Evolutionary conservation across 257 asterid species (phyloP), one percentile per base, ranked within the genome.

Genomic region (Nicotiana tomentosiformis): DNA sequence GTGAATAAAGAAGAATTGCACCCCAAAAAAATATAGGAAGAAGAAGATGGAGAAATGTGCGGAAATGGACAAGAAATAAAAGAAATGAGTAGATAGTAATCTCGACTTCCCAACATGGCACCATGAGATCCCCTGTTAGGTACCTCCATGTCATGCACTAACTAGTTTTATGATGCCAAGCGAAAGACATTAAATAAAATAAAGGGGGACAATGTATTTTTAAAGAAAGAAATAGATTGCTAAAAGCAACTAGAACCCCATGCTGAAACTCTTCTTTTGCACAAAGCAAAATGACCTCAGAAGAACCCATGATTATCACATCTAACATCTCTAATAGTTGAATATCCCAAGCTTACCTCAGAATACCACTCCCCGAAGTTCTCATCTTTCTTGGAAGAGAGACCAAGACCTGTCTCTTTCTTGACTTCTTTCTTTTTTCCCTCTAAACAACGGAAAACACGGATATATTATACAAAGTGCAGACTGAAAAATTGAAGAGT

Each of bases 321-420:
- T 56, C 17, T 43, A 35, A 16, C 32, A 43, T 18, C 46, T 77
- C 65, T 15, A 51, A 56, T 67, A 49, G n/a, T 43, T 55, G 46
- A 10, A n/a, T 26, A 66, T 18, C 30, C 60, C 78, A n/a, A 2
- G 30, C 56, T 61, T 87, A 96, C 99, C 99, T 96, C 99, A 32
- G 99, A 96, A 89, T 96, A 96, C 99, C 99, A 96, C 87, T 94
- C 98, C 61, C 99, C 99, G 68, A 96, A 96, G 86, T 94, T 96
- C 20, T 90, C 97, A 88, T 94, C 99, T 78, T 96, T 96, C 91
- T 94, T 96, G 86, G 85, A 70, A 69, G 98, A 89, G 72, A 96
- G 96, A 78, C 99, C 98, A 4, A 96, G 90, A 67, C 98, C 98
- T 10, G 99, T 96, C 94, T 96, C 99, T 70, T 96, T 96, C 86